Evolutionary conservation across 2,329 filamentous ascomycete species (phyloP).

Genomic region (Tolypocladium album): DNA sequence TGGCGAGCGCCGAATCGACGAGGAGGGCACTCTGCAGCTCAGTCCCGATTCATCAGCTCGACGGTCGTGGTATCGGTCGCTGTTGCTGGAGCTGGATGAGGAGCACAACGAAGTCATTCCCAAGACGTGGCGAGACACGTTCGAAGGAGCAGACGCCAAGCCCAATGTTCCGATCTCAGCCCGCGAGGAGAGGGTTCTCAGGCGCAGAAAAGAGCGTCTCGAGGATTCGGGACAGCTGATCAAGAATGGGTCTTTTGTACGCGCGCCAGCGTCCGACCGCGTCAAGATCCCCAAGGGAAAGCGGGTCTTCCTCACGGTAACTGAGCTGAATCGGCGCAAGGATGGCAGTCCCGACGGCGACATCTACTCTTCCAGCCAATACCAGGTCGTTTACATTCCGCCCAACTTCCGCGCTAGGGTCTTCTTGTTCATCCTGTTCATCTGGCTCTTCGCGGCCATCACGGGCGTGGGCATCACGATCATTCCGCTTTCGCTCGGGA

Average conservation of each 20-base stretch:
- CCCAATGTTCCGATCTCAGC: conserved; percentile 23
- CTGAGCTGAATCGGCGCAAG: conserved; percentile 52
- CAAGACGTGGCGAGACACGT: conserved; percentile 47
- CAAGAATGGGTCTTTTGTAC: conserved; percentile 71
- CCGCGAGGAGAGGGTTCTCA: conserved; percentile 24
- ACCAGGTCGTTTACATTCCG: conserved; percentile 69
- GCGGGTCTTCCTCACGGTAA: conserved; percentile 66
- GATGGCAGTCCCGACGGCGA: conserved; percentile 42
- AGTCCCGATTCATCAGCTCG: conserved; percentile 18
- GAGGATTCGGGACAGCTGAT: conserved; percentile 43
- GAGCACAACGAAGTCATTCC: conserved; percentile 30
- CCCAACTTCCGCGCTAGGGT: conserved; percentile 75
- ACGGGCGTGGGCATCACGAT: conserved; percentile 82
- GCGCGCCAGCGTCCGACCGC: conserved; percentile 89
- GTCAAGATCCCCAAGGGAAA: conserved; percentile 83
- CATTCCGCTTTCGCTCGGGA: conserved; percentile 75
- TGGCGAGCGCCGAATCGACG: conserved; percentile 67
- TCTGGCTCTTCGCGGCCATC: conserved; percentile 87
- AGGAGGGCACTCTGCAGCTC: conserved; percentile 61
- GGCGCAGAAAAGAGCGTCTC: conserved; percentile 31
- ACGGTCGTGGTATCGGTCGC: conserved; percentile 24
- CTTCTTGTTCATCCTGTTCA: conserved; percentile 73
- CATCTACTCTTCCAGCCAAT: conserved; percentile 47
- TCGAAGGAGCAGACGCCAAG: conserved; percentile 36
- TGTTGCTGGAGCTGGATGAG: conserved; percentile 36